These are phyloP conservation scores for Pharus latifolius DNA, from an alignment of 176 grass and related monocot genomes.

Conservation along the genomic window DNA sequence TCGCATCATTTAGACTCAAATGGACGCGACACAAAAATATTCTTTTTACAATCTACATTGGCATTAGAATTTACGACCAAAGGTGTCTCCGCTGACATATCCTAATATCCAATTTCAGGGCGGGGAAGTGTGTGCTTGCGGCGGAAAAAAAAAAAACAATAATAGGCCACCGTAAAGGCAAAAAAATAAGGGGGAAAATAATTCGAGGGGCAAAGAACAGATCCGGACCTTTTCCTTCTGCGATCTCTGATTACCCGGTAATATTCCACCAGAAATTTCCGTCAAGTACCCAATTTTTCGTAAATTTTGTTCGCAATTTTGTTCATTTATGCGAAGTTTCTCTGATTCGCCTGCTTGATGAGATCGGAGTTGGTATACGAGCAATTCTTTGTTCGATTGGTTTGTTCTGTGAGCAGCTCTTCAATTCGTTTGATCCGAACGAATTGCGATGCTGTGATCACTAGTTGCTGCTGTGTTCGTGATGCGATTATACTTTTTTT, in stretches of 20 bases:
- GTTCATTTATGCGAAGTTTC: neutral
- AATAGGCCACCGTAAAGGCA: neutral
- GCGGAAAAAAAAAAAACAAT: neutral
- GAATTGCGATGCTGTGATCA: neutral
- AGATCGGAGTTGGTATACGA: too few species aligned
- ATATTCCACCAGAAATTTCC: neutral
- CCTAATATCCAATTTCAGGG: conserved; percentile 16
- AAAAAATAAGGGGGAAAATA: neutral
- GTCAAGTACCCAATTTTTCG: neutral
- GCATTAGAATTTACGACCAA: too few species aligned
- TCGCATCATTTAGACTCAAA: too few species aligned
- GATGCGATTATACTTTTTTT: neutral
- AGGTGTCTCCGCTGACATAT: too few species aligned
- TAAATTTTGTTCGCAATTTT: neutral
- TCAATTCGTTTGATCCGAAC: neutral
- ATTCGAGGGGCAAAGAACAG: conserved; percentile 1
- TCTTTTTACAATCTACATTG: too few species aligned
- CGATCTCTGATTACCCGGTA: neutral
- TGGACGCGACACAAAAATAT: too few species aligned
- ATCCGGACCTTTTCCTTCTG: neutral
- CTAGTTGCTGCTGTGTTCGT: too few species aligned
- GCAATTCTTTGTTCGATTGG: too few species aligned
- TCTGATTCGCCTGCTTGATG: neutral
- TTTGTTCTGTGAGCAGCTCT: neutral
- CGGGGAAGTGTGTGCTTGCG: neutral